Evolutionary conservation across 306 rosid genomes (phyloP).

Genomic region (Gynostemma pentaphyllum): DNA sequence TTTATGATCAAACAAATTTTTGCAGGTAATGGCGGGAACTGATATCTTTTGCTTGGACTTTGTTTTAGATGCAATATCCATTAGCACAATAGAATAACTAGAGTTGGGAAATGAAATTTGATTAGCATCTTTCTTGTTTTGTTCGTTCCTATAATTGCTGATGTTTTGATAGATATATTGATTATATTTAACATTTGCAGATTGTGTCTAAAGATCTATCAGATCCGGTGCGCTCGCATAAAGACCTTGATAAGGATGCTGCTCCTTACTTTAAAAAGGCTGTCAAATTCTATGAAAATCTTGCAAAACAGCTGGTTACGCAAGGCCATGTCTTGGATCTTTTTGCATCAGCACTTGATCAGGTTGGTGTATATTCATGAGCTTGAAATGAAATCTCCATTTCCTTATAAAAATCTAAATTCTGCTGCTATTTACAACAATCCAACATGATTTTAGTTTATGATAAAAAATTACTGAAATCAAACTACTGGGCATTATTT

Average conservation of each 20-base stretch:
- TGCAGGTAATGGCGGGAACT: not conserved
- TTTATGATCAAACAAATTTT: too few species aligned
- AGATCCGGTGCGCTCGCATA: slow-evolving; percentile 95
- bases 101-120: not conserved
- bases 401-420: not conserved
- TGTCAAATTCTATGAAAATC: slow-evolving; percentile 68
- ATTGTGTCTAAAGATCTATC: slow-evolving; percentile 83
- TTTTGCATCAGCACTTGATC: slow-evolving; percentile 98
- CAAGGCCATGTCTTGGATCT: slow-evolving; percentile 93
- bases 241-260: slow-evolving; percentile 95
- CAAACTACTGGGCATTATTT: not conserved
- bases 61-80: not conserved
- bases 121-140: not conserved
- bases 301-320: slow-evolving; percentile 80
- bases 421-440: not conserved
- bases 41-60: not conserved
- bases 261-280: slow-evolving; percentile 93
- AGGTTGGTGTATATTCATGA: slow-evolving; percentile 41
- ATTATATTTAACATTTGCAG: slow-evolving; percentile 34
- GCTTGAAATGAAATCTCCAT: not conserved
- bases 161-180: not conserved
- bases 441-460: not conserved
- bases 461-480: not conserved
- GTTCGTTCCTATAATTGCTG: not conserved
- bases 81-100: not conserved